Evolutionary conservation across 768 basidiomycete genomes (phyloP).

Genomic region (Leccinum boreale): DNA sequence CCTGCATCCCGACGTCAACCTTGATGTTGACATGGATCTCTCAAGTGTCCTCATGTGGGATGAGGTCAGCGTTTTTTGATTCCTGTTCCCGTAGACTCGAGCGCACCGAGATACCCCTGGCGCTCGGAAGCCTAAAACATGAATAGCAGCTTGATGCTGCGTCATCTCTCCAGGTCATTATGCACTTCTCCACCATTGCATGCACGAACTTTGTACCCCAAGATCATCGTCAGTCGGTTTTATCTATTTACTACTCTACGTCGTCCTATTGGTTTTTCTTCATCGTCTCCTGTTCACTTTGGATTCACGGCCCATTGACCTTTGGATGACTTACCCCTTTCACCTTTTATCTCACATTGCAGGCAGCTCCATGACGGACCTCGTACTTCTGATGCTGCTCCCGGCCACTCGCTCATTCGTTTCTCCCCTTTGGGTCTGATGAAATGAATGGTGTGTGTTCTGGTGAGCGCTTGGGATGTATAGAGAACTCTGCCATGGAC

Average conservation of each 20-base stretch:
- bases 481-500: not conserved
- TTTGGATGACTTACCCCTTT: not conserved
- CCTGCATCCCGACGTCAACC: constrained; percentile 13
- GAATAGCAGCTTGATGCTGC: constrained; percentile 6
- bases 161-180: constrained; percentile 7
- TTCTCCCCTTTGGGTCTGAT: constrained; percentile 50
- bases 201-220: constrained; percentile 16
- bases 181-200: constrained; percentile 15
- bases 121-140: constrained; percentile 19
- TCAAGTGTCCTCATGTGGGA: constrained; percentile 28
- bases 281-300: constrained; percentile 7
- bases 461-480: constrained; percentile 44
- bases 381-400: constrained; percentile 23
- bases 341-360: not conserved
- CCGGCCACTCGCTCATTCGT: constrained; percentile 24
- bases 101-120: not conserved
- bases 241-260: constrained; percentile 29
- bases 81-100: not conserved
- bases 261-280: constrained; percentile 21
- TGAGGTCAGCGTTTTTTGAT: constrained; percentile 27
- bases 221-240: constrained; percentile 14
- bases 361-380: constrained; percentile 4
- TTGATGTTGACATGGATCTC: constrained; percentile 29
- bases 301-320: not conserved
- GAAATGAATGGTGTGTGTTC: constrained; percentile 34